phyloP scores from a whole-genome alignment of 768 basidiomycete genomes.

The Russula griseocarnosa region DNA sequence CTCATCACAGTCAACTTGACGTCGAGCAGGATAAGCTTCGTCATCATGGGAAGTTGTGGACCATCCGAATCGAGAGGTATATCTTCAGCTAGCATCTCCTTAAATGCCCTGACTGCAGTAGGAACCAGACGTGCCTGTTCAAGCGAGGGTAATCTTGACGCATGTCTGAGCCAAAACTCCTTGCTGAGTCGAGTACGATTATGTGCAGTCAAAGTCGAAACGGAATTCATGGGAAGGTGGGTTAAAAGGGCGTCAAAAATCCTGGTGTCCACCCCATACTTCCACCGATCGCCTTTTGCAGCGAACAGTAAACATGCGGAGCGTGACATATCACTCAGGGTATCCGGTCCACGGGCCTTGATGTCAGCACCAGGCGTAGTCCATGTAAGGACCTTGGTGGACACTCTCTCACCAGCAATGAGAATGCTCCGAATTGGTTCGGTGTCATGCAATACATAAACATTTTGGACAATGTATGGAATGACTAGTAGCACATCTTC shows the following conservation, averaged over 20 bases:
- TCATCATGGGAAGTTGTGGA: neutral
- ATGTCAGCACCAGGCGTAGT: neutral
- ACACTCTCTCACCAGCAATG: neutral
- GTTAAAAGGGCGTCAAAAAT: neutral
- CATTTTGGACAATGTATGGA: too few species aligned
- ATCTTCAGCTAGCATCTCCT: neutral
- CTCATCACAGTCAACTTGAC: neutral
- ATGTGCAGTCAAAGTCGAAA: neutral
- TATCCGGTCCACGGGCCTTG: neutral
- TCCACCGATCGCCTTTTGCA: neutral
- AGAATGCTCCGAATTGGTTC: conserved; percentile 6
- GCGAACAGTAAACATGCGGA: neutral
- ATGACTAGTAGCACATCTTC: neutral
- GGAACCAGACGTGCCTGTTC: neutral
- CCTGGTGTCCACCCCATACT: neutral
- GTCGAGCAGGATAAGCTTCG: neutral
- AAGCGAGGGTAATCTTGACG: neutral
- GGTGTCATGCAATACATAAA: too few species aligned
- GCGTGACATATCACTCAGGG: neutral
- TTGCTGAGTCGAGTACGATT: neutral
- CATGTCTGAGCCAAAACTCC: neutral
- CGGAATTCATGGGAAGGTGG: neutral
- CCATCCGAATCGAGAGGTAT: neutral
- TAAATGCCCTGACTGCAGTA: neutral
- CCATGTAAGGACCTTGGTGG: neutral